Percentiles rank a stretch among this genome's conserved stretches.
Conservation (phyloP, 805 yeast genomes). For the baker's yeast (Saccharomyces cerevisiae) region DNA sequence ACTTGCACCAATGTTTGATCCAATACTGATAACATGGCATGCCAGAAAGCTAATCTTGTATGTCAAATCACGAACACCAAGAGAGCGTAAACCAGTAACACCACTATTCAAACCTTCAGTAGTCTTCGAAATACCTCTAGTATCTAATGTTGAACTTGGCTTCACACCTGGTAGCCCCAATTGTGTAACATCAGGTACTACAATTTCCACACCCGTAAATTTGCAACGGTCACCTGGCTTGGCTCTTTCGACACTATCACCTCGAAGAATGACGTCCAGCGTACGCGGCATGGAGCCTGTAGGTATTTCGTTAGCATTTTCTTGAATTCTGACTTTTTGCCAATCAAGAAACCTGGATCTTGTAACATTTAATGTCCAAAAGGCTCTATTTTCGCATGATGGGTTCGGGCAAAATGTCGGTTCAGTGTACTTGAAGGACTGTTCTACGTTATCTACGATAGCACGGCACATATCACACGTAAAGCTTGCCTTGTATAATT, state of each 20-base stretch:
- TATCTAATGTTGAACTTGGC: constrained; percentile 70
- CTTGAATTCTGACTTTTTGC: constrained; percentile 94
- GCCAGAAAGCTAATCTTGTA: constrained; percentile 88
- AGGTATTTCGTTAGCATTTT: constrained; percentile 92
- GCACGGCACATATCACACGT: constrained; percentile 86
- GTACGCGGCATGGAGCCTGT: constrained; percentile 99
- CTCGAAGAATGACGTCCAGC: constrained; percentile 82
- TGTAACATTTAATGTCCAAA: constrained; percentile 76
- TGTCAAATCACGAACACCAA: constrained; percentile 93
- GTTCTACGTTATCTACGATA: constrained; percentile 81
- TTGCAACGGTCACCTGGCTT: constrained; percentile 95
- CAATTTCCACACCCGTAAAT: constrained; percentile 91
- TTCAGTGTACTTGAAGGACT: constrained; percentile 85
- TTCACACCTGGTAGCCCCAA: constrained; percentile 92
- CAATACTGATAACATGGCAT: constrained; percentile 72
- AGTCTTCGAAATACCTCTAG: constrained; percentile 36
- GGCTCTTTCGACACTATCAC: constrained; percentile 90
- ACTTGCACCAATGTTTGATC: constrained; percentile 17
- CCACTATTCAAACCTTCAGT: constrained; percentile 71
- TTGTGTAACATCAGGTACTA: constrained; percentile 89
- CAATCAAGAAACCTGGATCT: constrained; percentile 89
- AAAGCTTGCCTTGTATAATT: constrained; percentile 76
- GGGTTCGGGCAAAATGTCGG: constrained; percentile 89
- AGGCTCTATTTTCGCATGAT: constrained; percentile 74
- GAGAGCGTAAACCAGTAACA: constrained; percentile 75